Conservation (phyloP, 345 rosid species). For the Eutrema heterophyllum region DNA sequence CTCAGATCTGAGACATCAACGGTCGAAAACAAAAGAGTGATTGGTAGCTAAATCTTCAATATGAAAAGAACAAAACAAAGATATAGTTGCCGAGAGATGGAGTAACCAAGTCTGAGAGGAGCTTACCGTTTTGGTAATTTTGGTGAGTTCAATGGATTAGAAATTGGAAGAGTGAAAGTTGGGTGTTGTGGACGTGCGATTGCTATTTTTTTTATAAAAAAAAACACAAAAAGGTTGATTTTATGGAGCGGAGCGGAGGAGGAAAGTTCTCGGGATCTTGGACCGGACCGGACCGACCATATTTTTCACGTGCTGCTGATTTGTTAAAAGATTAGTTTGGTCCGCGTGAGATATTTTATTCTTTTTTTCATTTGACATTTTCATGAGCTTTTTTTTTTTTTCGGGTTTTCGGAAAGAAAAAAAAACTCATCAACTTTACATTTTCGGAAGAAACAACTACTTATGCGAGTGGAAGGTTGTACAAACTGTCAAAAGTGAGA, state of each 20-base stretch:
- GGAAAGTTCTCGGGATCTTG: not conserved
- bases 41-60: not conserved
- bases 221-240: not conserved
- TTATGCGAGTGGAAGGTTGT: too few relatives aligned
- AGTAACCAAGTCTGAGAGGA: not conserved
- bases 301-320: not conserved
- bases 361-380: not conserved
- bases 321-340: not conserved
- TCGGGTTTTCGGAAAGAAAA: too few relatives aligned
- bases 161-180: not conserved
- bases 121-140: not conserved
- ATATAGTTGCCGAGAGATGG: not conserved
- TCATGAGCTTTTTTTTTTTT: too few relatives aligned
- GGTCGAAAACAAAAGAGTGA: not conserved
- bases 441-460: too few relatives aligned
- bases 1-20: slow-evolving; percentile 22
- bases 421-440: too few relatives aligned
- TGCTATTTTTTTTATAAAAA: not conserved
- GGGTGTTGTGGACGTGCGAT: too few relatives aligned
- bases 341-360: not conserved
- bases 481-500: too few relatives aligned
- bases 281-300: not conserved
- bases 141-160: not conserved
- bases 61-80: not conserved
- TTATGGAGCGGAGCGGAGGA: not conserved